Conservation (phyloP, 2,329 filamentous ascomycete genomes). For the Claviceps cyperi region DNA sequence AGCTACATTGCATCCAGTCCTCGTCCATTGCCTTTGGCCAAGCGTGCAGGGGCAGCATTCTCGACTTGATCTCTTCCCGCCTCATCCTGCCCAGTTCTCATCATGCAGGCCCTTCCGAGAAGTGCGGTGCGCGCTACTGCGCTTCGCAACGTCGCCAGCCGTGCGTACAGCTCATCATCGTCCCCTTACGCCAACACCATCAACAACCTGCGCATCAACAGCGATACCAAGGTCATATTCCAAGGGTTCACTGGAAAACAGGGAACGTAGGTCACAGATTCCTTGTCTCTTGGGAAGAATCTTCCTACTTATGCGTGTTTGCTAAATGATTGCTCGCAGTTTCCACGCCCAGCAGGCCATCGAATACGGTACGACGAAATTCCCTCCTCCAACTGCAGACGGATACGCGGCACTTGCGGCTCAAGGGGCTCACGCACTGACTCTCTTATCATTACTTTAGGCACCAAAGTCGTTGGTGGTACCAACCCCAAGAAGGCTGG, state of each 20-base stretch:
- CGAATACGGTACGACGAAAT: constrained; percentile 66
- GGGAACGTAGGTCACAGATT: constrained; percentile 56
- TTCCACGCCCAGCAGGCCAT: constrained; percentile 98
- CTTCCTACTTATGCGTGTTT: not conserved
- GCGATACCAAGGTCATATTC: constrained; percentile 86
- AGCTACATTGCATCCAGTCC: constrained; percentile 9
- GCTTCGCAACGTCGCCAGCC: constrained; percentile 49
- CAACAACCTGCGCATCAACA: constrained; percentile 83
- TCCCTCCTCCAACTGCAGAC: constrained; percentile 5
- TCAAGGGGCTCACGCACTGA: constrained; percentile 9
- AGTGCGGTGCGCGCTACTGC: constrained; percentile 51
- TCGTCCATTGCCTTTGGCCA: constrained; percentile 10
- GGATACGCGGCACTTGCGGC: not conserved
- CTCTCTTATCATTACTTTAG: constrained; percentile 27
- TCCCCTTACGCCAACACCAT: constrained; percentile 59
- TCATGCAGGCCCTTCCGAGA: constrained; percentile 78
- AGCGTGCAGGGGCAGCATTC: constrained; percentile 9
- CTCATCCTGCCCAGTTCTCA: constrained; percentile 17
- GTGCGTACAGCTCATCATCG: constrained; percentile 45
- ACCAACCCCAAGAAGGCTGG: constrained; percentile 99
- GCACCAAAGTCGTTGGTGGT: constrained; percentile 93
- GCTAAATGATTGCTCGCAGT: constrained; percentile 30
- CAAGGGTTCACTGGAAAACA: constrained; percentile 97
- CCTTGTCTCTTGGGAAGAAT: too few species aligned
- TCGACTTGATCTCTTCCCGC: constrained; percentile 3